Evolutionary conservation across 352 stramenopile genomes (phyloP).

Genomic region (Globisporangium uncinulatum): DNA sequence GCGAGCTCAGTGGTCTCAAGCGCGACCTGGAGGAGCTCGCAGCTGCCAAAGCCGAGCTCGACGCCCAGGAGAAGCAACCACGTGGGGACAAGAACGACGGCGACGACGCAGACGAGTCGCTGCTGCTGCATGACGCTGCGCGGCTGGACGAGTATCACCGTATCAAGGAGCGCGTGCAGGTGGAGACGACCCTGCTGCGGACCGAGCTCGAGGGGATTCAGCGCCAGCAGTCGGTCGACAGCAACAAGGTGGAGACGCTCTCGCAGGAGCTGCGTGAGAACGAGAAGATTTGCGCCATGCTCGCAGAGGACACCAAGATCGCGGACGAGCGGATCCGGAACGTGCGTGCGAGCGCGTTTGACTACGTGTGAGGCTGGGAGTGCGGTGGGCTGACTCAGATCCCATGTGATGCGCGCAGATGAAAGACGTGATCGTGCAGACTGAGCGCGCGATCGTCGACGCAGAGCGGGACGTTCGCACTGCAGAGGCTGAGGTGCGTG

Average conservation of each 20-base stretch:
- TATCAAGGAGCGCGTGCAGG: slow-evolving; percentile 67
- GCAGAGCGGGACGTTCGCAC: slow-evolving; percentile 44
- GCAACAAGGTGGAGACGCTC: slow-evolving; percentile 69
- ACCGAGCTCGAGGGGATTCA: slow-evolving; percentile 68
- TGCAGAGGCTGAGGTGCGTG: slow-evolving; percentile 48
- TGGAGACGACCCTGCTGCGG: slow-evolving; percentile 66
- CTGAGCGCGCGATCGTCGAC: slow-evolving; percentile 47
- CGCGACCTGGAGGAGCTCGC: slow-evolving; percentile 64
- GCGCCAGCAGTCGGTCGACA: slow-evolving; percentile 57
- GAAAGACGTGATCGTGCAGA: slow-evolving; percentile 59
- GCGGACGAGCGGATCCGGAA: slow-evolving; percentile 61
- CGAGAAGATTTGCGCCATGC: slow-evolving; percentile 53
- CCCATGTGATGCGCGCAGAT: slow-evolving; percentile 25
- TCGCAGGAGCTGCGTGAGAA: slow-evolving; percentile 70
- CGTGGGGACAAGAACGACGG: slow-evolving; percentile 20
- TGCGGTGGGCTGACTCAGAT: not conserved
- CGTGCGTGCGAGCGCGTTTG: slow-evolving; percentile 16
- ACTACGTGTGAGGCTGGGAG: not conserved
- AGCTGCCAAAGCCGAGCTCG: slow-evolving; percentile 47
- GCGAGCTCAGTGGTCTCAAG: slow-evolving; percentile 79
- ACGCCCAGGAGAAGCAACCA: slow-evolving; percentile 26
- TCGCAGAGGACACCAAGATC: slow-evolving; percentile 52
- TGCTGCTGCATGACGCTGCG: slow-evolving; percentile 50
- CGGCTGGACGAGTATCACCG: slow-evolving; percentile 80
- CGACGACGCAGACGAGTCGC: slow-evolving; percentile 33